Evolutionary conservation across 441 rosid species (phyloP), one percentile per base, ranked within the genome.

Genomic region (Bocquillonia castaneifolia): DNA sequence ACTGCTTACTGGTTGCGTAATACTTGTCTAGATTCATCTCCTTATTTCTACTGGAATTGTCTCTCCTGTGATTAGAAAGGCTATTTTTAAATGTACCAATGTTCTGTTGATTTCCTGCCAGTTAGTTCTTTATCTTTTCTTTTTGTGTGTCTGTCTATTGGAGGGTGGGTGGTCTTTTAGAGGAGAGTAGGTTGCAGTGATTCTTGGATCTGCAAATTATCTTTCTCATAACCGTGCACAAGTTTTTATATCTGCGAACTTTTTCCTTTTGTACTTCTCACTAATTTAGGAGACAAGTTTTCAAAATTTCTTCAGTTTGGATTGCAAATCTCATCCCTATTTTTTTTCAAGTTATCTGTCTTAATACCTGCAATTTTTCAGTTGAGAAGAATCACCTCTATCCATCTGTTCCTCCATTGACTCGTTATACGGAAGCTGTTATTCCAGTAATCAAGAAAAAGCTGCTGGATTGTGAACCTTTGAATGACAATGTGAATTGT

Each of bases 351-450:
- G 56, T 69, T 40, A 40, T 76, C 28, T 64, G n/a, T n/a, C n/a
- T n/a, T n/a, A n/a, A n/a, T n/a, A n/a, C n/a, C n/a, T n/a, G n/a
- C n/a, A n/a, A n/a, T 67, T 34, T 72, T 86, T 84, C 95, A 95
- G 99, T 92, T 74, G 95, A 90, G 76, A 89, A 84, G 83, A 83
- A 71, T 64, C 80, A 85, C 77, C 82, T 95, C 54, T 86, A 85
- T 74, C 98, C 97, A 45, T 66, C 89, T 51, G 78, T 89, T 80
- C 93, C 99, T 76, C 98, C 99, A 76, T 77, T 95, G 77, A 92
- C 99, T 83, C 93, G 99, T 47, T 89, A 90, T 66, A 78, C 89
- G 6, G 99, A 92, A 73, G 71, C 81, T 58, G 82, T 78, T 66
- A 83, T 95, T 72, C 89, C 90, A 58, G 77, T 86, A 52, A 83